Evolutionary conservation across 805 yeast species (phyloP).

Genomic region (Pichia thaimueangensis): DNA sequence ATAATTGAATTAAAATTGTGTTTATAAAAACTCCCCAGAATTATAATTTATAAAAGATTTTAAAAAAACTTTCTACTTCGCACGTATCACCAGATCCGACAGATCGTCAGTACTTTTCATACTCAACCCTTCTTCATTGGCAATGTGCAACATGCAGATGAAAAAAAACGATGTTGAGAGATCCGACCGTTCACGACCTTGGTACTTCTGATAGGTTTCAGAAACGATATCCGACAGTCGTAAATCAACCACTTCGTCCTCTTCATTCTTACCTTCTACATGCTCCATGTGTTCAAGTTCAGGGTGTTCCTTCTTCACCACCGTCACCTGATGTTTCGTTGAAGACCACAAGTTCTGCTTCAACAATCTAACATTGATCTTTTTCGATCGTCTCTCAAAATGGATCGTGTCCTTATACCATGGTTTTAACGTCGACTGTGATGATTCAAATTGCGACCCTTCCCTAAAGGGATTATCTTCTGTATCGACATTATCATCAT

Average conservation of each 20-base stretch:
- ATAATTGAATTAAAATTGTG: too few relatives aligned
- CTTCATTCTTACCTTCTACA: too few relatives aligned
- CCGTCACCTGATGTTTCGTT: constrained; percentile 20
- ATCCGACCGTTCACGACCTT: constrained; percentile 51
- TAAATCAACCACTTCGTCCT: background rate
- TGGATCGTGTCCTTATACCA: constrained; percentile 37
- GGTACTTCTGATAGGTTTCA: constrained; percentile 39
- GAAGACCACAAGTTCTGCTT: constrained; percentile 74
- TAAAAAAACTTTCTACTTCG: too few relatives aligned
- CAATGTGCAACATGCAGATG: constrained; percentile 75
- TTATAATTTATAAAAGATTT: too few relatives aligned
- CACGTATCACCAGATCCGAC: constrained; percentile 17
- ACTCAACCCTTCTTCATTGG: constrained; percentile 73
- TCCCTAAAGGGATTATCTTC: background rate
- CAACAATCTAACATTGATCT: constrained; percentile 65
- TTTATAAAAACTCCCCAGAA: too few relatives aligned
- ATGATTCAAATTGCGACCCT: background rate
- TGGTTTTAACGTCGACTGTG: background rate
- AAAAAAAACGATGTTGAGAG: constrained; percentile 81
- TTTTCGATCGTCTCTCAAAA: constrained; percentile 68
- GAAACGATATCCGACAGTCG: constrained; percentile 21
- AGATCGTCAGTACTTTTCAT: constrained; percentile 41
- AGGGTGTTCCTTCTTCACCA: background rate
- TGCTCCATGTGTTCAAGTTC: too few relatives aligned
- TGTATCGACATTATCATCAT: background rate